These are phyloP conservation scores for Aspergillus steynii DNA, from an alignment of 495 filamentous ascomycete genomes.

Conservation along the genomic window DNA sequence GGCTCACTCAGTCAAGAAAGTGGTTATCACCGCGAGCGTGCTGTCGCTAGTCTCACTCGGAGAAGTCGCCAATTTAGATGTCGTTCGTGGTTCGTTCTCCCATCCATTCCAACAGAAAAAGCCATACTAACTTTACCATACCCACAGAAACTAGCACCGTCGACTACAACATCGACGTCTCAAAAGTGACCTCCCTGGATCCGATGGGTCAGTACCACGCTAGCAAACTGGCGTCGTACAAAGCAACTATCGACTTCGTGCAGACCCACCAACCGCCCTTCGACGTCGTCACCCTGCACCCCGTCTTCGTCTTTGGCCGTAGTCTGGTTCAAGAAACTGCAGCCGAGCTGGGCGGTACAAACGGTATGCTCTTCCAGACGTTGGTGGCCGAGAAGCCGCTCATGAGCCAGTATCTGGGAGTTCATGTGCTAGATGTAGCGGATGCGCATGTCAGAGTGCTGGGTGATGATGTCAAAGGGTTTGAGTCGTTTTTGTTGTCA, in stretches of 20 bases:
- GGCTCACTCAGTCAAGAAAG: slow-evolving; percentile 32
- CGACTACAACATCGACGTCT: neutral
- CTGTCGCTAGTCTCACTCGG: slow-evolving; percentile 28
- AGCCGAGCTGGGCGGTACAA: slow-evolving; percentile 13
- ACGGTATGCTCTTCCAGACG: slow-evolving; percentile 12
- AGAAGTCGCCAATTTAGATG: neutral
- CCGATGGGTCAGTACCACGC: slow-evolving; percentile 5
- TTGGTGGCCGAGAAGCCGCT: slow-evolving; percentile 9
- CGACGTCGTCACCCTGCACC: slow-evolving; percentile 16
- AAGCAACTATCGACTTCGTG: slow-evolving; percentile 11
- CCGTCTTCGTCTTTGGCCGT: slow-evolving; percentile 18
- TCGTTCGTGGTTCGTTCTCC: slow-evolving; percentile 3
- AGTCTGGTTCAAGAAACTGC: slow-evolving; percentile 17
- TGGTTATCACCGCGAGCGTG: slow-evolving; percentile 45
- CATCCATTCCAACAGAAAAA: neutral
- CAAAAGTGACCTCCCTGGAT: neutral
- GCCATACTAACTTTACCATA: neutral
- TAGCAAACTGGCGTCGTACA: slow-evolving; percentile 10
- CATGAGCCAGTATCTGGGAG: slow-evolving; percentile 11
- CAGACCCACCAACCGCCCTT: neutral
- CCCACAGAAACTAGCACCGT: neutral
- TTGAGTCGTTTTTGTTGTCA: slow-evolving; percentile 22
- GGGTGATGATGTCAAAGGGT: slow-evolving; percentile 9
- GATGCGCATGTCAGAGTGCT: slow-evolving; percentile 22
- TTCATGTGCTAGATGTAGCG: slow-evolving; percentile 22